phyloP scores from a whole-genome alignment of 2,329 filamentous ascomycete species.

The Alternaria novae-zelandiae region DNA sequence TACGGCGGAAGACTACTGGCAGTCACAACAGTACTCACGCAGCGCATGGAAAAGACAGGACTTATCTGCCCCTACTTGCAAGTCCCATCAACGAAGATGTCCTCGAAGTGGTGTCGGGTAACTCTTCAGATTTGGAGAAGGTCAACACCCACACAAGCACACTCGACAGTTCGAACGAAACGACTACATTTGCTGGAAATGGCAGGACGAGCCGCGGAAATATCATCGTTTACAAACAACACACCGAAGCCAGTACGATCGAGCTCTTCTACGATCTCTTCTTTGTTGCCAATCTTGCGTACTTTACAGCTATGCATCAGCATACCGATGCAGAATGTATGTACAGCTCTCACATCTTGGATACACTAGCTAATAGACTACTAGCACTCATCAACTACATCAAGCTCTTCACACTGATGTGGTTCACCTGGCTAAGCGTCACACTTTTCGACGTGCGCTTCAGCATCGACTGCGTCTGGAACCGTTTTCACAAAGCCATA shows the following conservation, averaged over 20 bases:
- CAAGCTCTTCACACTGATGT: slow-evolving; percentile 64
- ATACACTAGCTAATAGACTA: not conserved
- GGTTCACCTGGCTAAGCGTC: slow-evolving; percentile 71
- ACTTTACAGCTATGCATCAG: slow-evolving; percentile 64
- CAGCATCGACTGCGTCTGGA: slow-evolving; percentile 68
- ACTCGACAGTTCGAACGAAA: slow-evolving; percentile 8
- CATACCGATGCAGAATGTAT: slow-evolving; percentile 56
- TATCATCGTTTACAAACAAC: slow-evolving; percentile 33
- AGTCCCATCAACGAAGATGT: slow-evolving; percentile 30
- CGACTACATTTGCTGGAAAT: slow-evolving; percentile 19
- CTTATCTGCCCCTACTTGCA: slow-evolving; percentile 23
- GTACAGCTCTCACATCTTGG: not conserved
- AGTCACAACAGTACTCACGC: not conserved
- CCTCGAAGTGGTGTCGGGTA: slow-evolving; percentile 15
- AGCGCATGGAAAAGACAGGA: not conserved
- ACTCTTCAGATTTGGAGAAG: slow-evolving; percentile 22
- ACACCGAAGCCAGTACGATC: slow-evolving; percentile 58
- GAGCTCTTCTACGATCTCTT: slow-evolving; percentile 67
- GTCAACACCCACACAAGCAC: slow-evolving; percentile 7
- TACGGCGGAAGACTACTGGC: slow-evolving; percentile 12
- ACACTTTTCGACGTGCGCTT: slow-evolving; percentile 71
- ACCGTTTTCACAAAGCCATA: slow-evolving; percentile 64
- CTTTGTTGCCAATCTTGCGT: slow-evolving; percentile 69
- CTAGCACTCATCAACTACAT: slow-evolving; percentile 53
- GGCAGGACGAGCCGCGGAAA: slow-evolving; percentile 28